Evolutionary conservation across 2,329 filamentous ascomycete species (phyloP), one percentile per base, ranked within the genome.

Genomic region (Diaporthe sp.): DNA sequence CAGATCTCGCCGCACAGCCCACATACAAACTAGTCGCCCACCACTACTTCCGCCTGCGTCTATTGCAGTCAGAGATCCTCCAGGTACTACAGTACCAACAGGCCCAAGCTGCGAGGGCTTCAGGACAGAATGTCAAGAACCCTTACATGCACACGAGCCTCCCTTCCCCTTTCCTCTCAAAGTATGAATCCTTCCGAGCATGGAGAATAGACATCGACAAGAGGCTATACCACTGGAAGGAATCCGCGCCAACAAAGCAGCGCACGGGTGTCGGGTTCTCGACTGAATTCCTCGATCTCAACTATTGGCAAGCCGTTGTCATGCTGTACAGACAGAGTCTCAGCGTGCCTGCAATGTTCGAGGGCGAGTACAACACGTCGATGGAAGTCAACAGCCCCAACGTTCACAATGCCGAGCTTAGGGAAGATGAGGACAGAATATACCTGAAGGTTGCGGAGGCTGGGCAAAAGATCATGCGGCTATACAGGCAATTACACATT

Each of bases 301-400:
- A 98, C 83, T 98, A 98, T 84, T 98, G 96, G 96, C 96, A 98
- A 83, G 95, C 95, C 4, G 92, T 98, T 76, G 97, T 98, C 79
- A 95, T 98, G 93, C 90, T 98, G 28, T 98, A 98, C 83, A 90
- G 96, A 73, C 96, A 98, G 83, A 97, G 95, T 83, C 85, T 98
- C 77, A 94, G 94, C 67, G 94, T 98, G 25, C 96, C 96, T 0
- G 91, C 94, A 55, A 92, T 95, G 81, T 92, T 98, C 75, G 95
- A 96, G 72, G 92, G 92, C 72, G 96, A 98, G 84, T 92, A 92
- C 79, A 89, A 91, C 79, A 91, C 91, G 2, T 89, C 90, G 6
- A 89, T 90, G 75, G 91, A 93, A 79, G 90, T 93, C 44, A 89
- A 92, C 79, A 92, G 90, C 78, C 90, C 90, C 3, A 89, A 88